Conservation (phyloP, 1,139 yeast genomes). For the Candida sojae region DNA sequence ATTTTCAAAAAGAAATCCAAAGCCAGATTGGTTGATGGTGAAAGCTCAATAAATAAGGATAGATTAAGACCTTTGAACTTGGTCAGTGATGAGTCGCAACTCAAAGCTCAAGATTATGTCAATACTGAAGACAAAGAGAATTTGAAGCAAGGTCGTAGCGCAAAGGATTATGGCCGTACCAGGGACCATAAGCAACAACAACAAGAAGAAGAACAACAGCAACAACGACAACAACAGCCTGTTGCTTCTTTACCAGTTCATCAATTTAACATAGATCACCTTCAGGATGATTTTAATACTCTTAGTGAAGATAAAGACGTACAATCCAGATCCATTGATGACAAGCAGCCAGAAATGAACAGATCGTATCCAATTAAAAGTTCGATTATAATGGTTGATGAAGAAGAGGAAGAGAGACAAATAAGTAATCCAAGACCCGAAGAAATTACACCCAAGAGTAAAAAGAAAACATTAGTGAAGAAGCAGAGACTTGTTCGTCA, state of each 20-base stretch:
- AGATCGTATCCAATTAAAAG: neutral
- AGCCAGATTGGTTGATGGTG: constrained; percentile 11
- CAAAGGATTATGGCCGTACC: neutral
- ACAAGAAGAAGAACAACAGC: too few species aligned
- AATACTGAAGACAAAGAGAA: constrained; percentile 13
- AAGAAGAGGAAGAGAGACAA: constrained; percentile 6
- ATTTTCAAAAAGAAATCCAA: constrained; percentile 14
- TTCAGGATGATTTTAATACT: constrained; percentile 2
- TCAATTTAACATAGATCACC: constrained; percentile 5
- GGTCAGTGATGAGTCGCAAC: constrained; percentile 4
- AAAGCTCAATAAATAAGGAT: constrained; percentile 6
- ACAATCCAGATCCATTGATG: neutral
- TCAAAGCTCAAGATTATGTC: constrained; percentile 1
- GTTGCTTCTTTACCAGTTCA: neutral
- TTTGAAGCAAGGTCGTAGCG: neutral
- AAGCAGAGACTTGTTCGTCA: constrained; percentile 1
- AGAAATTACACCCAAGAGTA: neutral
- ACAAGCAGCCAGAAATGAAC: neutral
- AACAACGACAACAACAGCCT: neutral
- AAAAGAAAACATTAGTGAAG: constrained; percentile 1
- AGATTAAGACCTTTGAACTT: constrained; percentile 5
- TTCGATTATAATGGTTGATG: constrained; percentile 1
- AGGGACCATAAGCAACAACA: neutral
- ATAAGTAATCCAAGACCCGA: neutral
- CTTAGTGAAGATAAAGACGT: neutral